phyloP scores from a whole-genome alignment of 2,329 filamentous ascomycete species.

The Penicillium fuscoglaucum region DNA sequence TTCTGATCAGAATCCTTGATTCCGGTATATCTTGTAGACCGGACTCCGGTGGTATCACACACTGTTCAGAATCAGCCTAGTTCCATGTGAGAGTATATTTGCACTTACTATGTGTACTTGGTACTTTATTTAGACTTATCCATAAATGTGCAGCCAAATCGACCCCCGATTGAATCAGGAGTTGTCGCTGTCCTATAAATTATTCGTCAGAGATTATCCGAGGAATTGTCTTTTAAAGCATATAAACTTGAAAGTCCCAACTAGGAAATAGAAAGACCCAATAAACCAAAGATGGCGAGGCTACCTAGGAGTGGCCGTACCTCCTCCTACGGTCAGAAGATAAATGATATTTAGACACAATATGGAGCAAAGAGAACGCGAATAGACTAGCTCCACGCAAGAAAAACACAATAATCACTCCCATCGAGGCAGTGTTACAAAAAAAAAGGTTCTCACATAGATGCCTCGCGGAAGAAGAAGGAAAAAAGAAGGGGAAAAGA shows the following conservation, averaged over 20 bases:
- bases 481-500: not conserved
- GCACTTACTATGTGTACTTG: not conserved
- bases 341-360: slow-evolving; percentile 1
- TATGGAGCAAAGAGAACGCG: not conserved
- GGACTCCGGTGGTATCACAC: not conserved
- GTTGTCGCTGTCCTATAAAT: not conserved
- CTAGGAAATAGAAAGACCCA: not conserved
- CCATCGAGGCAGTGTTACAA: not conserved
- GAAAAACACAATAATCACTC: not conserved
- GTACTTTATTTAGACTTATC: not conserved
- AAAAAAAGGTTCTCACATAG: not conserved
- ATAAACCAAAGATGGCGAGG: not conserved
- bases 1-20: not conserved
- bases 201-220: not conserved
- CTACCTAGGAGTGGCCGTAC: not conserved
- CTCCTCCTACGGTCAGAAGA: not conserved
- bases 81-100: not conserved
- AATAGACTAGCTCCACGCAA: not conserved
- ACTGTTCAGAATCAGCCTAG: not conserved
- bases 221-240: not conserved
- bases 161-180: not conserved
- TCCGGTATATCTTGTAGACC: not conserved
- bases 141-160: not conserved
- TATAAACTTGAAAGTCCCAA: not conserved
- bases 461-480: not conserved